Base-by-base conservation (phyloP, 2,329 filamentous ascomycete species). In the Aspergillus sp. region DNA sequence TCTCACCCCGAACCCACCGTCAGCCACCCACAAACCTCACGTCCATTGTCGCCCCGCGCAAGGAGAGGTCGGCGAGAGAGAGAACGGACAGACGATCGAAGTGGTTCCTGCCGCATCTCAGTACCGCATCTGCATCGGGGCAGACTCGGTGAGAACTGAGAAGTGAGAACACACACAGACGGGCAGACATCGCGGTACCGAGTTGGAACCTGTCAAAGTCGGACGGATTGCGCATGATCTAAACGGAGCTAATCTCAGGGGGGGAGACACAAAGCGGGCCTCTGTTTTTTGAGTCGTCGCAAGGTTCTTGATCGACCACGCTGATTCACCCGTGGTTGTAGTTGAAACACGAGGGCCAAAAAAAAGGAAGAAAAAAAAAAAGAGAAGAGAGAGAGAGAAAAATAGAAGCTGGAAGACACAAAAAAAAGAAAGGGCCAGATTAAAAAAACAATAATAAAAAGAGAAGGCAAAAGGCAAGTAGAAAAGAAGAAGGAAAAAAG, bases 241-340 rank as follows among this genome's bases (percentile, higher is more conserved):
- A 12, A 47, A 11, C n/a, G 10, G 20, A 11, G 10, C 57, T 55
- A 54, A 56, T 49, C 55, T 61, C 55, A 61, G 58, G 63, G 63
- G 63, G 63, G 63, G 58, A 58, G 22, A 16, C 45, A 56, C 49
- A 47, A 46, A 61, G 51, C 55, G 52, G 57, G 60, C 47, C 57
- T 20, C 45, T 24, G 22, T 58, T 56, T 49, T 58, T 59, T 49
- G 52, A 54, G 57, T 52, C 54, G 56, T 62, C 61, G 61, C 59
- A 53, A 61, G 22, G 24, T 47, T 61, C 54, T 54, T 59, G 58
- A 59, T 54, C 58, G 39, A 24, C 42, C 29, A 55, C 49, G 60
- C 47, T 32, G 49, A 49, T 20, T 47, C 58, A 57, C 55, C 63
- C 61, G 61, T 65, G 61, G 63, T 63, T 59, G 60, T 59, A 52